These are phyloP conservation scores for Lizanozyma gosingica DNA, from an alignment of 1,139 yeast species.

Conservation along the genomic window DNA sequence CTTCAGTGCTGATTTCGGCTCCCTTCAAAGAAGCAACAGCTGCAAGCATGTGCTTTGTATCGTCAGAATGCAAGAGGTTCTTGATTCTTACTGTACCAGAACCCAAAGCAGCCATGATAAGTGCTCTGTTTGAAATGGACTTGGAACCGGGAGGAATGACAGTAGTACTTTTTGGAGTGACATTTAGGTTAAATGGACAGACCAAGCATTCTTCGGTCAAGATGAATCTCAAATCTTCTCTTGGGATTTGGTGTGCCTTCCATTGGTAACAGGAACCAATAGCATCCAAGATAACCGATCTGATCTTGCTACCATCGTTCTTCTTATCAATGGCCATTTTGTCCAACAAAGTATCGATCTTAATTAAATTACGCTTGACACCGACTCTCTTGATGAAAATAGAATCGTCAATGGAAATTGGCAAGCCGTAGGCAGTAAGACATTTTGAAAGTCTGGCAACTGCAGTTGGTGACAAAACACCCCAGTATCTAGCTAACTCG, in stretches of 20 bases:
- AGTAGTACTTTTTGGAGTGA: slow-evolving; percentile 33
- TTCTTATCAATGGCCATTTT: slow-evolving; percentile 96
- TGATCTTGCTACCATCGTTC: slow-evolving; percentile 86
- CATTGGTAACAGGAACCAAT: slow-evolving; percentile 88
- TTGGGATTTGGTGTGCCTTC: slow-evolving; percentile 77
- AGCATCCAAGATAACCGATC: slow-evolving; percentile 71
- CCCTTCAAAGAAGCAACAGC: slow-evolving; percentile 78
- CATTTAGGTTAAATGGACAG: slow-evolving; percentile 34
- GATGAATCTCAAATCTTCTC: slow-evolving; percentile 71
- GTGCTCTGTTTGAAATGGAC: slow-evolving; percentile 91
- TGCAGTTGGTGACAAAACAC: slow-evolving; percentile 83
- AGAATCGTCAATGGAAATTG: slow-evolving; percentile 69
- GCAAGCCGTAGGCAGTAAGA: slow-evolving; percentile 76
- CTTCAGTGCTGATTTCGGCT: slow-evolving; percentile 72
- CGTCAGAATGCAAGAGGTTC: slow-evolving; percentile 89
- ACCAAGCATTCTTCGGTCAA: slow-evolving; percentile 79
- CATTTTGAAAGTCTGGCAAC: slow-evolving; percentile 86
- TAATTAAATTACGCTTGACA: slow-evolving; percentile 51
- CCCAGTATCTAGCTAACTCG: slow-evolving; percentile 83
- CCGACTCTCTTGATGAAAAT: slow-evolving; percentile 62
- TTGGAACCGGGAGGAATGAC: slow-evolving; percentile 94
- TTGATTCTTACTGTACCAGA: slow-evolving; percentile 74
- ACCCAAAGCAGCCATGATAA: slow-evolving; percentile 87
- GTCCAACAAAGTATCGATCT: slow-evolving; percentile 59
- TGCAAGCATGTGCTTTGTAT: slow-evolving; percentile 87